These are phyloP conservation scores for Nothophaeocryptopus gaeumannii DNA, from an alignment of 2,329 filamentous ascomycete species.

Conservation along the genomic window DNA sequence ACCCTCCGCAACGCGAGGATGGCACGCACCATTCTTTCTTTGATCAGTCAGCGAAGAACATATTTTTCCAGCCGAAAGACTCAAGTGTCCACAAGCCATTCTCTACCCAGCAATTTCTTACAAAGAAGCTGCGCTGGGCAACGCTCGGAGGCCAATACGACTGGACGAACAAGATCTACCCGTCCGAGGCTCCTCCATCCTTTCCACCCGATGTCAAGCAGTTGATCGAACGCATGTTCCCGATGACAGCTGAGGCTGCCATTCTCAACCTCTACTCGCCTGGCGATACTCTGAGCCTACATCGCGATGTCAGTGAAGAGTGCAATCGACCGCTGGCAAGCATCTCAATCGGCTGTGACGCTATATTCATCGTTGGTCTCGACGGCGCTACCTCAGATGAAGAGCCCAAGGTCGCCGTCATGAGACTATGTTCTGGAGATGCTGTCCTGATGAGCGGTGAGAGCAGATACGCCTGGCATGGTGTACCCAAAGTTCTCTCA, in stretches of 20 bases:
- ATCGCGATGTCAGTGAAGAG: slow-evolving; percentile 89
- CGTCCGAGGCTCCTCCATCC: slow-evolving; percentile 60
- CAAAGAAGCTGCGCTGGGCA: slow-evolving; percentile 84
- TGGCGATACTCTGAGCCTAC: slow-evolving; percentile 85
- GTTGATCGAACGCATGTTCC: slow-evolving; percentile 69
- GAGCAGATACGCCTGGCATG: slow-evolving; percentile 90
- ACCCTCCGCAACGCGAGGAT: slow-evolving; percentile 43
- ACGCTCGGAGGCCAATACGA: slow-evolving; percentile 95
- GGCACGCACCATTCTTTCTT: slow-evolving; percentile 52
- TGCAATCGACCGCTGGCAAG: slow-evolving; percentile 76
- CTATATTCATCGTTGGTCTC: slow-evolving; percentile 78
- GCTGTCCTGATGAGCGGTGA: slow-evolving; percentile 83
- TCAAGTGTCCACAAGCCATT: slow-evolving; percentile 71
- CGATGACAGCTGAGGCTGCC: slow-evolving; percentile 79
- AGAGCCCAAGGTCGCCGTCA: slow-evolving; percentile 44
- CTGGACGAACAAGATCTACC: slow-evolving; percentile 86
- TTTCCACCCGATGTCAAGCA: slow-evolving; percentile 72
- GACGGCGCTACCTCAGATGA: slow-evolving; percentile 42
- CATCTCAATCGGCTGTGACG: slow-evolving; percentile 85
- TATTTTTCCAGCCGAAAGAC: slow-evolving; percentile 59
- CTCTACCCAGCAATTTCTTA: slow-evolving; percentile 65
- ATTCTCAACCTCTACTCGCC: slow-evolving; percentile 93
- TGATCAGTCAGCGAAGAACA: slow-evolving; percentile 42
- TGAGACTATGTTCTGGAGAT: slow-evolving; percentile 79
- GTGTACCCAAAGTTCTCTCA: slow-evolving; percentile 80